These are phyloP conservation scores for Chrysoporthe puriensis DNA, from an alignment of 2,329 filamentous ascomycete species.

Conservation along the genomic window DNA sequence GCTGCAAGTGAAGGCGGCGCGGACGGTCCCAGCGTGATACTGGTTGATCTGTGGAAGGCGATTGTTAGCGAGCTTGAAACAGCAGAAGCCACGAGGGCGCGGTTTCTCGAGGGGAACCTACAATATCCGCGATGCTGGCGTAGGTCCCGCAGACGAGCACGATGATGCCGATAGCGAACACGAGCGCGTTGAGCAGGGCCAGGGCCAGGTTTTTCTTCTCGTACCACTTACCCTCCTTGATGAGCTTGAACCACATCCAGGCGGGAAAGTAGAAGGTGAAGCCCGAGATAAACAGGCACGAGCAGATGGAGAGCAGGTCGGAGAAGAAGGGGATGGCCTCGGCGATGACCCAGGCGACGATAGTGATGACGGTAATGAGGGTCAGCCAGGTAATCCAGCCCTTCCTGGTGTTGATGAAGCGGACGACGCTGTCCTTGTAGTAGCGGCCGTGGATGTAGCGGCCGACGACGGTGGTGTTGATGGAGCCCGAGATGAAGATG, in stretches of 20 bases:
- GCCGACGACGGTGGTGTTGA: slow-evolving; percentile 58
- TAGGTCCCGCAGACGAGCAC: slow-evolving; percentile 37
- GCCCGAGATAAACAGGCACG: slow-evolving; percentile 55
- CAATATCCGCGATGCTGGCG: slow-evolving; percentile 36
- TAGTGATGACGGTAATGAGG: slow-evolving; percentile 61
- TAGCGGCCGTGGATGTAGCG: slow-evolving; percentile 52
- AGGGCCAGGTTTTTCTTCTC: slow-evolving; percentile 32
- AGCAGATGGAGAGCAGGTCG: slow-evolving; percentile 62
- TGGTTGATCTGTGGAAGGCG: slow-evolving; percentile 21
- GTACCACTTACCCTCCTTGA: slow-evolving; percentile 38
- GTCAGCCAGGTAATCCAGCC: slow-evolving; percentile 57
- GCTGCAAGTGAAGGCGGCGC: slow-evolving; percentile 28
- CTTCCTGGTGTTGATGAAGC: slow-evolving; percentile 52
- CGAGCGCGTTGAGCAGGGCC: slow-evolving; percentile 30
- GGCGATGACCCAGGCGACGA: slow-evolving; percentile 71
- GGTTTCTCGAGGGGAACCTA: slow-evolving; percentile 26
- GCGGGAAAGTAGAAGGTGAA: slow-evolving; percentile 44
- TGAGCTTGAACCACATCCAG: slow-evolving; percentile 40
- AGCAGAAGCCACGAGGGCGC: background rate
- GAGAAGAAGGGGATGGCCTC: slow-evolving; percentile 75
- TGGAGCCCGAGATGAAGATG: slow-evolving; percentile 74
- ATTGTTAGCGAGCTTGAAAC: slow-evolving; percentile 13
- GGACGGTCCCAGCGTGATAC: slow-evolving; percentile 26
- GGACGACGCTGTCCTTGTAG: slow-evolving; percentile 48
- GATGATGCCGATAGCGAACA: slow-evolving; percentile 34